Conservation (phyloP, 2,329 filamentous ascomycete genomes). For the Tolypocladium pustulatum region DNA sequence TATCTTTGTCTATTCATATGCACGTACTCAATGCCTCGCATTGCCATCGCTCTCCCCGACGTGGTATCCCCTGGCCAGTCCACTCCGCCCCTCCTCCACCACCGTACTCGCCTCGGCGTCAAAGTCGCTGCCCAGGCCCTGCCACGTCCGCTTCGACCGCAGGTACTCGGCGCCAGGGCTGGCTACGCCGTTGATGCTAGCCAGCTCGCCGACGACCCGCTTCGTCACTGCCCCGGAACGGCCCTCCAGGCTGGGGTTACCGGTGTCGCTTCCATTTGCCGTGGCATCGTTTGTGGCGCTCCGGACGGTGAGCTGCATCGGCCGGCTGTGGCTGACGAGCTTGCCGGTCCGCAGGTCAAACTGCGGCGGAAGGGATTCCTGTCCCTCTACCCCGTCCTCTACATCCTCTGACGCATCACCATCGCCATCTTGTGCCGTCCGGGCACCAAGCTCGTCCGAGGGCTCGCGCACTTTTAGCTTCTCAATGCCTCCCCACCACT, state of each 20-base stretch:
- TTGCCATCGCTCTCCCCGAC: constrained; percentile 49
- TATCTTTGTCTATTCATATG: neutral
- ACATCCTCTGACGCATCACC: constrained; percentile 19
- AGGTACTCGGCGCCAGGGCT: constrained; percentile 89
- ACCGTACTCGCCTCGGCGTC: constrained; percentile 47
- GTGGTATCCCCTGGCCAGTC: constrained; percentile 80
- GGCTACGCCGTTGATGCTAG: constrained; percentile 72
- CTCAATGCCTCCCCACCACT: constrained; percentile 84
- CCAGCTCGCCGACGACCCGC: constrained; percentile 54
- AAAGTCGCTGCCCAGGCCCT: constrained; percentile 82
- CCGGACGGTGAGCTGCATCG: constrained; percentile 46
- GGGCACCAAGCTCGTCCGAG: constrained; percentile 13
- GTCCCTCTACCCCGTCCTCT: constrained; percentile 39
- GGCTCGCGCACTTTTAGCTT: constrained; percentile 40
- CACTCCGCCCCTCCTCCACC: constrained; percentile 78
- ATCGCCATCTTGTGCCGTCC: constrained; percentile 8
- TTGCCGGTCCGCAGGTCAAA: constrained; percentile 86
- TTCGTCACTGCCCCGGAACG: constrained; percentile 40
- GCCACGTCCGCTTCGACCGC: constrained; percentile 76
- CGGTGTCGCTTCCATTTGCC: constrained; percentile 4
- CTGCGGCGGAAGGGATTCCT: constrained; percentile 73
- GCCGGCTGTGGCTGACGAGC: constrained; percentile 68
- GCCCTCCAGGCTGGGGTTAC: constrained; percentile 6
- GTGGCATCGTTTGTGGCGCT: constrained; percentile 7
- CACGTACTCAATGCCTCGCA: neutral